Percentiles rank a stretch among this genome's conserved stretches.
These are phyloP conservation scores for Pleurotus cornucopiae DNA, from an alignment of 768 basidiomycete genomes.

Conservation along the genomic window DNA sequence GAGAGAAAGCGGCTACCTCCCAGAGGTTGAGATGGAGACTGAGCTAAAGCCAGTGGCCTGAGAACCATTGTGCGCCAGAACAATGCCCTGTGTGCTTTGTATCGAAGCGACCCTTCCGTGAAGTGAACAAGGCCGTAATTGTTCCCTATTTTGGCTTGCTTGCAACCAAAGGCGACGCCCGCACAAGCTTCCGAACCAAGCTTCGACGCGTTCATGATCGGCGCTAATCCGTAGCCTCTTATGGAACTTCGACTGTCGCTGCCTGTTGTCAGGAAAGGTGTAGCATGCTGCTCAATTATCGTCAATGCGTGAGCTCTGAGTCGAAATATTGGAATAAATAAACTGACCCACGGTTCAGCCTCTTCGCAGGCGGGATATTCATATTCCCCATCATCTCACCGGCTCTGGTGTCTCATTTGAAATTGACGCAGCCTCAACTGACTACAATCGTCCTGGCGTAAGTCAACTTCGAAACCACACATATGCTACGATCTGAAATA, in stretches of 20 bases:
- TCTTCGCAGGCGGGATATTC: conserved; percentile 78
- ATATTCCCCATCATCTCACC: conserved; percentile 75
- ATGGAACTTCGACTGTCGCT: background rate
- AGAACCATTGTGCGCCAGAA: background rate
- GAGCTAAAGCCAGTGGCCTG: background rate
- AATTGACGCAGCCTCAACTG: conserved; percentile 71
- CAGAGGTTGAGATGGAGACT: background rate
- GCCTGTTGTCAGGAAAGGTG: background rate
- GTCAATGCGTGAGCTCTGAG: conserved; percentile 14
- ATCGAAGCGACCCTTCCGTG: background rate
- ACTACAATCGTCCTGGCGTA: conserved; percentile 78
- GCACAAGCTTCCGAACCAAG: too few species aligned
- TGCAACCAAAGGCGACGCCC: background rate
- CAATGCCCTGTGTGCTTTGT: background rate
- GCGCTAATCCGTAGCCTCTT: too few species aligned
- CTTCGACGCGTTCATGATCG: too few species aligned
- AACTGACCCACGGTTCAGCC: conserved; percentile 29
- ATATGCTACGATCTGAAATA: conserved; percentile 6
- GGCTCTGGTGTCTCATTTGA: conserved; percentile 49
- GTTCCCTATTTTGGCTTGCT: background rate
- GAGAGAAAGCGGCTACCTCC: background rate
- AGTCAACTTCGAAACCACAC: conserved; percentile 18
- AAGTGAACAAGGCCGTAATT: background rate
- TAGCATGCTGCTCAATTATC: conserved; percentile 12
- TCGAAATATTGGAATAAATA: background rate